A percentile compares a stretch with the other conserved stretches of the same genome.
Evolutionary conservation across 1,139 yeast genomes (phyloP).

Genomic region (Yamadazyma diddensiae): DNA sequence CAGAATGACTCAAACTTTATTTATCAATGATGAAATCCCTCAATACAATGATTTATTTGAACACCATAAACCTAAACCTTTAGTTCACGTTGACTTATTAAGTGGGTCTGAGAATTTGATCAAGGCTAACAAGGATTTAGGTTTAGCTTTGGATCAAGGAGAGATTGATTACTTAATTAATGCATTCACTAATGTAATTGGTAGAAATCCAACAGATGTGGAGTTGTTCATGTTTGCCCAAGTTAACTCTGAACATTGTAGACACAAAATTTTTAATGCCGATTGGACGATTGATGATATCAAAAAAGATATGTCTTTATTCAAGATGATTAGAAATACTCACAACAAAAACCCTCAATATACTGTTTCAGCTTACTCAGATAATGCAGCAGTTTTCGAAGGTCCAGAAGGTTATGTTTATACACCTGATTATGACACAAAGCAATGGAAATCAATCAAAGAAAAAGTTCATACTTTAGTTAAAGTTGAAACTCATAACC

Average conservation of each 20-base stretch:
- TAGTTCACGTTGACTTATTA: constrained; percentile 67
- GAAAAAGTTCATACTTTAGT: constrained; percentile 87
- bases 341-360: constrained; percentile 75
- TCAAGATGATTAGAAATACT: constrained; percentile 95
- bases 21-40: constrained; percentile 53
- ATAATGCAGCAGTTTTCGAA: constrained; percentile 96
- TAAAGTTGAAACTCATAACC: constrained; percentile 98
- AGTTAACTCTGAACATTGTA: constrained; percentile 98
- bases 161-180: constrained; percentile 85
- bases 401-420: constrained; percentile 74
- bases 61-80: constrained; percentile 80
- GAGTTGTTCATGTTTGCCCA: constrained; percentile 99
- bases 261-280: constrained; percentile 98
- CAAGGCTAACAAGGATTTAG: constrained; percentile 78
- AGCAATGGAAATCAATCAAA: constrained; percentile 68
- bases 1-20: constrained; percentile 88
- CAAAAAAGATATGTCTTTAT: constrained; percentile 69
- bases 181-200: constrained; percentile 71
- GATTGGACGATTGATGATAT: constrained; percentile 95
- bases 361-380: constrained; percentile 93
- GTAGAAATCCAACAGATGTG: constrained; percentile 95
- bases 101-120: constrained; percentile 60
- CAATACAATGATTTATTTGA: constrained; percentile 68
- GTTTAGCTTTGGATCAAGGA: constrained; percentile 88
- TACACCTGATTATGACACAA: constrained; percentile 72